These are phyloP conservation scores for Colletotrichum viniferum DNA, from an alignment of 2,329 filamentous ascomycete species.

Conservation along the genomic window DNA sequence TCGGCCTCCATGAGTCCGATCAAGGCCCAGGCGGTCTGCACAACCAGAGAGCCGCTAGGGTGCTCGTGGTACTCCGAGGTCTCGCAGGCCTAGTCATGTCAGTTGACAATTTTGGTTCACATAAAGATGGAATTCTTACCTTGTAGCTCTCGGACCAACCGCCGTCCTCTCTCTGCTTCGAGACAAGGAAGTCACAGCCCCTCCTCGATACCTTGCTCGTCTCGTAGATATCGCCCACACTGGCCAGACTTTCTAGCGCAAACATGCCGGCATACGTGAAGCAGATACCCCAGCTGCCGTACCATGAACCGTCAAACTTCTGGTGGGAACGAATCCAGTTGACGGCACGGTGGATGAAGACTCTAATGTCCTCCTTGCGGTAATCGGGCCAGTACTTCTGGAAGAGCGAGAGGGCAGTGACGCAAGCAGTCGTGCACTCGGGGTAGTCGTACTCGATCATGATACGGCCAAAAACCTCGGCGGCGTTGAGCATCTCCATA, in stretches of 20 bases:
- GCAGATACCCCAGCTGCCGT: conserved; percentile 97
- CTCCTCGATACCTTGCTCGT: conserved; percentile 73
- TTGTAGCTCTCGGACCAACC: conserved; percentile 97
- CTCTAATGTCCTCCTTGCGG: conserved; percentile 73
- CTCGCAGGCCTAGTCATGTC: conserved; percentile 69
- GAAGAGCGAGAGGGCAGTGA: conserved; percentile 87
- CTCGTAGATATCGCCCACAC: conserved; percentile 79
- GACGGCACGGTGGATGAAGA: conserved; percentile 75
- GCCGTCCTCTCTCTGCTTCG: conserved; percentile 84
- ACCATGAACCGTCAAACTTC: conserved; percentile 87
- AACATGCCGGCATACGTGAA: conserved; percentile 99
- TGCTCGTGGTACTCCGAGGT: conserved; percentile 78
- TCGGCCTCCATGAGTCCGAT: conserved; percentile 82
- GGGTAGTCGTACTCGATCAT: conserved; percentile 99
- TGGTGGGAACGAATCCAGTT: conserved; percentile 84
- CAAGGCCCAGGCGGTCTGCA: conserved; percentile 91
- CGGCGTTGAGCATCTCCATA: conserved; percentile 88
- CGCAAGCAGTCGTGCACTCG: conserved; percentile 94
- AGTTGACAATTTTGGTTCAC: background rate
- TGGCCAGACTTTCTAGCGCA: conserved; percentile 83
- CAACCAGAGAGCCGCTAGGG: conserved; percentile 78
- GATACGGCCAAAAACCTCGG: conserved; percentile 94
- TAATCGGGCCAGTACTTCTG: conserved; percentile 82
- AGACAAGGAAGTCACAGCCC: conserved; percentile 85
- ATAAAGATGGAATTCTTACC: conserved; percentile 39